phyloP scores from a whole-genome alignment of 257 asterid genomes.

The Solanum neorickii region DNA sequence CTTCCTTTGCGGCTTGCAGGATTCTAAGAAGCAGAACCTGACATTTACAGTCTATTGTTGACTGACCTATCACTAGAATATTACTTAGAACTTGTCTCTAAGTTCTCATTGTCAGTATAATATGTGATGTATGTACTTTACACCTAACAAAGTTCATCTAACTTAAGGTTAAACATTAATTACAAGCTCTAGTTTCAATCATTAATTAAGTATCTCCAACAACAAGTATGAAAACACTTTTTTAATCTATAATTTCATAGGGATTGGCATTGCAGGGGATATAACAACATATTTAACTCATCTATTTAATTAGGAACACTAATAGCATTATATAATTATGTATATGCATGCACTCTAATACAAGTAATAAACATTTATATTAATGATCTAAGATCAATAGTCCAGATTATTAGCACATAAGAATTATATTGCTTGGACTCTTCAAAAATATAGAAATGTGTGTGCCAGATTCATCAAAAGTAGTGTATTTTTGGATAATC shows the following conservation, averaged over 20 bases:
- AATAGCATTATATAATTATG: neutral
- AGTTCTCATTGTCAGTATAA: neutral
- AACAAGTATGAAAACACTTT: neutral
- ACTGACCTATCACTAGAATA: neutral
- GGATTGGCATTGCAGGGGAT: conserved; percentile 7
- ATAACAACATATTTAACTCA: neutral
- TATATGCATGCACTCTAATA: neutral
- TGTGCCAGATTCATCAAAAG: neutral
- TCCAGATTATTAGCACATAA: neutral
- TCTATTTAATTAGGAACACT: neutral
- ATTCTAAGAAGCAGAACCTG: neutral
- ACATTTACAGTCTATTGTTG: neutral
- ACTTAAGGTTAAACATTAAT: neutral
- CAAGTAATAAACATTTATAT: neutral
- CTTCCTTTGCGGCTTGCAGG: neutral
- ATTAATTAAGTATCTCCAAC: neutral
- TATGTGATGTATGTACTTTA: neutral
- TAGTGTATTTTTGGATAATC: neutral
- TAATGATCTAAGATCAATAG: neutral
- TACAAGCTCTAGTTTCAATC: neutral
- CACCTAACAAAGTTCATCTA: neutral
- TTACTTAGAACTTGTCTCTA: neutral
- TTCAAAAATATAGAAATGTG: neutral
- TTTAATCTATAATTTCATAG: conserved; percentile 3
- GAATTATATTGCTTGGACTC: neutral